These are phyloP conservation scores for Deuterostichococcus epilithicus DNA, from an alignment of 139 green algal species.

Conservation along the genomic window DNA sequence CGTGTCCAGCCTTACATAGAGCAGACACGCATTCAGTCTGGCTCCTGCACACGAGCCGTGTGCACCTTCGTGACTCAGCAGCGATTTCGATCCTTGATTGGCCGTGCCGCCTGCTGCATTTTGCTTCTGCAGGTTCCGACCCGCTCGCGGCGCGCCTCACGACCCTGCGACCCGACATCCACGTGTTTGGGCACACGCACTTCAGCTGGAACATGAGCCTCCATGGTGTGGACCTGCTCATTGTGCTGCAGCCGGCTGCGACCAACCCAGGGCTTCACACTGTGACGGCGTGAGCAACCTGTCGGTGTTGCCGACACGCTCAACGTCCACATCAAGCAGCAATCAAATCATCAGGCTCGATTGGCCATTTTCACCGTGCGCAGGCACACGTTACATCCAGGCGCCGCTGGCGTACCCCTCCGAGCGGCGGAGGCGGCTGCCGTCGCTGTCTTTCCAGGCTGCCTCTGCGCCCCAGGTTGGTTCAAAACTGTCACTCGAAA, in stretches of 20 bases:
- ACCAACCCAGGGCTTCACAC: not conserved
- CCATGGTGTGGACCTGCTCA: constrained; percentile 21
- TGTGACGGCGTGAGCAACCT: not conserved
- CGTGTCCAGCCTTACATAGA: too few relatives aligned
- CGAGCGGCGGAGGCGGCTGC: constrained; percentile 51
- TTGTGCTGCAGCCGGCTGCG: not conserved
- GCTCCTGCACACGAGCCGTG: too few relatives aligned
- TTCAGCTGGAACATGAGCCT: constrained; percentile 70
- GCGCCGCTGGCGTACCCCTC: constrained; percentile 60
- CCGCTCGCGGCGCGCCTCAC: constrained; percentile 48
- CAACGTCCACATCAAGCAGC: not conserved
- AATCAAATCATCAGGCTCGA: not conserved
- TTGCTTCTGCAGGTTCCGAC: constrained; percentile 38
- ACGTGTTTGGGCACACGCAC: constrained; percentile 82
- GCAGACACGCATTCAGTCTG: too few relatives aligned
- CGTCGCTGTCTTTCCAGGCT: constrained; percentile 24
- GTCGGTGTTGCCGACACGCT: not conserved
- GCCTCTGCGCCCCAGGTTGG: not conserved
- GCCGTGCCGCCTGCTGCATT: too few relatives aligned
- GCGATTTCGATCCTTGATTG: too few relatives aligned
- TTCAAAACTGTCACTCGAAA: not conserved
- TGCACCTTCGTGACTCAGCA: too few relatives aligned
- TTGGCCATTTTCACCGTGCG: not conserved
- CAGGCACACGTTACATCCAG: constrained; percentile 68
- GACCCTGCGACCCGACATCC: constrained; percentile 52